Percentiles rank a stretch among this genome's conserved stretches.
These are phyloP conservation scores for Cotoneaster glaucophyllus DNA, from an alignment of 306 rosid genomes.

Conservation along the genomic window DNA sequence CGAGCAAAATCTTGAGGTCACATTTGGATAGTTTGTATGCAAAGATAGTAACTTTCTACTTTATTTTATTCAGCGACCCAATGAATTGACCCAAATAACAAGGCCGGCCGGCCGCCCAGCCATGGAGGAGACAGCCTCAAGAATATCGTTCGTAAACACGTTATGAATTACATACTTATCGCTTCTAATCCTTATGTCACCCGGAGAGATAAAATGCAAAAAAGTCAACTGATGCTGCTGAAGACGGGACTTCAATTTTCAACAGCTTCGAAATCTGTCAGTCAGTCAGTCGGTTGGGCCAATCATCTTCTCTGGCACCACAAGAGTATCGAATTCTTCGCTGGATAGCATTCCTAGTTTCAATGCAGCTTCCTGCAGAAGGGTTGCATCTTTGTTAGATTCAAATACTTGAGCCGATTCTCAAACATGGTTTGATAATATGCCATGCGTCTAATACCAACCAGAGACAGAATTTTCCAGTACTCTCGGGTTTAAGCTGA, in stretches of 20 bases:
- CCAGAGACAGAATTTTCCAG: neutral
- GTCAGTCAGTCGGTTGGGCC: constrained; percentile 72
- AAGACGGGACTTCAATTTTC: neutral
- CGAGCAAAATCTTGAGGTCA: no score
- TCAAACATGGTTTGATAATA: neutral
- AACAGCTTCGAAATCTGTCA: constrained; percentile 3
- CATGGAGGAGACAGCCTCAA: constrained; percentile 22
- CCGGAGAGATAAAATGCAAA: neutral
- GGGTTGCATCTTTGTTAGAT: constrained; percentile 5
- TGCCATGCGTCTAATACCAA: neutral
- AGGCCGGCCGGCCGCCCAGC: neutral
- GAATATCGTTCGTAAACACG: constrained; percentile 19
- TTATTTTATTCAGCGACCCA: neutral
- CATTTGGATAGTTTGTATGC: no score
- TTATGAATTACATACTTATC: neutral
- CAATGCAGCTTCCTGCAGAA: constrained; percentile 84
- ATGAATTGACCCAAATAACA: neutral
- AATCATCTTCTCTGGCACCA: constrained; percentile 97
- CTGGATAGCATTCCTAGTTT: constrained; percentile 71
- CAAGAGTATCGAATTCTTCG: constrained; percentile 83
- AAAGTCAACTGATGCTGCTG: neutral
- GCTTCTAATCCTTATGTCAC: neutral
- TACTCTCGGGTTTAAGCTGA: neutral
- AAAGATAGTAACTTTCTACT: no score
- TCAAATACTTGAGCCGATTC: neutral